Evolutionary conservation across 805 yeast genomes (phyloP), one percentile per base, ranked within the genome.

Genomic region (Candida xiaguanensis): DNA sequence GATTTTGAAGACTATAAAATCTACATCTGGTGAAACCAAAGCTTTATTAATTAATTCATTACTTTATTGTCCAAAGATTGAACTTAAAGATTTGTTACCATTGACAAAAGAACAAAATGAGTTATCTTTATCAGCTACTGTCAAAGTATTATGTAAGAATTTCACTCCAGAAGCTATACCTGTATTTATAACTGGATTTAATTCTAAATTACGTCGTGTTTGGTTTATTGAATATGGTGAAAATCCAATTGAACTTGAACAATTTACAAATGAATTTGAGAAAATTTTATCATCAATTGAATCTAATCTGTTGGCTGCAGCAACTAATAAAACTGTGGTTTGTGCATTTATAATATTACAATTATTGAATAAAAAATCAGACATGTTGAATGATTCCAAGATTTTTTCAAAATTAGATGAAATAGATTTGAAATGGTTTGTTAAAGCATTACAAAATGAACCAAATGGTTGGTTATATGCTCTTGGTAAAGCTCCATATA

Each of bases 101-200:
- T 61, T 80, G n/a, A 38, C 75, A 0, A 89, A 85, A 49, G 98
- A 91, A 51, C 76, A 79, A 33, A 86, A 88, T 49, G 98, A 91
- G 52, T 13, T 46, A 1, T 77, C 85, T 0, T 65, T 89, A 28
- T 42, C 63, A 2, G 62, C 67, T 3, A 63, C 79, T 41, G 63
- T 82, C 5, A 33, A 31, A 25, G 29, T 28, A 4, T 58, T 53
- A 2, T 17, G 41, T 6, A 40, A 39, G 4, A 45, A 43, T n/a
- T 46, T 44, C 22, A 37, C 40, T 14, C 47, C 40, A 14, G 50
- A 59, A 19, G 42, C 64, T 38, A 32, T 60, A 50, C 38, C 57
- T 37, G 45, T 52, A 33, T 55, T 85, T 23, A 60, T 58, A n/a
- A 59, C 67, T 13, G 96, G 96, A 0, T 61, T 88, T 11, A 85